Base-by-base conservation (phyloP, 441 rosid species). In the Rhodomyrtus psidioides region DNA sequence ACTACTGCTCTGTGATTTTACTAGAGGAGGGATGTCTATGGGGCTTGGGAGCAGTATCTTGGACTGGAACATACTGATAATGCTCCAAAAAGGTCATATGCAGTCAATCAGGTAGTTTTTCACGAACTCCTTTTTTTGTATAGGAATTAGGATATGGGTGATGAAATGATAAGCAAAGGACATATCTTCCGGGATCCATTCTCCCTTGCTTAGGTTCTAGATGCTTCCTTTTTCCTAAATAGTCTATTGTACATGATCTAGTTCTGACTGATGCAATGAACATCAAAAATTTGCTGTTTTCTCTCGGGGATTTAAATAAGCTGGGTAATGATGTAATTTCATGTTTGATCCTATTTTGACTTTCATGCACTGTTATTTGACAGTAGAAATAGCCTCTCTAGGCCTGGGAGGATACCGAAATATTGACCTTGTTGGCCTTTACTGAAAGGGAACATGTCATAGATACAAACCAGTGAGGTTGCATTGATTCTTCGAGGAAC, bases 11-110 rank as follows among this genome's bases (percentile, higher is more conserved):
- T 70, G n/a, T 39, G 81, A 82, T 82, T 82, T 79, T 82, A 12
- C 62, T 34, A 82, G 84, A 82, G 62, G 84, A 82, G 84, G 84
- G 84, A 82, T 57, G 84, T 82, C 49, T 82, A 82, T 55, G 84
- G 84, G 49, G 84, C 84, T 49, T 82, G 84, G 84, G 84, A 82
- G 84, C 84, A 82, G 49, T 82, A 82, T 82, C 59, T 82, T 53
- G 84, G 84, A 42, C 59, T 82, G 84, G 84, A 82, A 23, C 84
- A 82, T 82, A 57, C 84, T 55, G 84, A 82, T 55, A 82, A 82
- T 82, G 84, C 84, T 55, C 84, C 84, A 55, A 82, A 82, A 57
- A 82, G 84, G 84, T 82, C 84, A 21, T 82, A 82, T 82, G 59
- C 84, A 14, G 84, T 82, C 44, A 82, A 82, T 55, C 84, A 82